Evolutionary conservation across 2,329 filamentous ascomycete genomes (phyloP).

Genomic region (Colletotrichum echinochloae): DNA sequence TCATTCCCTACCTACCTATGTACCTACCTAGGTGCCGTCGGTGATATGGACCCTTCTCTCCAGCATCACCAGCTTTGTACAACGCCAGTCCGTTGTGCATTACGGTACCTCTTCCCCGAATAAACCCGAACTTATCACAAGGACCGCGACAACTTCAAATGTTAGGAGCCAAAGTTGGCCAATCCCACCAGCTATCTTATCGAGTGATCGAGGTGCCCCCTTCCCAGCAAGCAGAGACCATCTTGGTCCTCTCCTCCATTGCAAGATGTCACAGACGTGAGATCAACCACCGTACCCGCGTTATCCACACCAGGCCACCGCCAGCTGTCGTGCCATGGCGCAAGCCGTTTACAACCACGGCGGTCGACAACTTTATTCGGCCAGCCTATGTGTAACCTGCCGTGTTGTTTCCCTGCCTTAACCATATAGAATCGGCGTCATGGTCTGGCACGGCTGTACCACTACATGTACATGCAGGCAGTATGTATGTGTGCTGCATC

Average conservation of each 20-base stretch:
- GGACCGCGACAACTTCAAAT: conserved; percentile 13
- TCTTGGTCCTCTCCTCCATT: neutral
- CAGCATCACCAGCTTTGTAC: neutral
- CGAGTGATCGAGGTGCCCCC: neutral
- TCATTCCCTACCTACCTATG: neutral
- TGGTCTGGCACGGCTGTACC: conserved; percentile 21
- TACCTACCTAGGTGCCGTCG: too few relatives aligned
- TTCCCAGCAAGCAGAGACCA: neutral
- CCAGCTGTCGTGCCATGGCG: neutral
- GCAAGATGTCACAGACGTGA: neutral
- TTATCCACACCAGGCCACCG: neutral
- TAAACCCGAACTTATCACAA: conserved; percentile 7
- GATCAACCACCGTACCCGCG: conserved; percentile 1
- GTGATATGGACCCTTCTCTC: neutral
- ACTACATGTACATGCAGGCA: conserved; percentile 33
- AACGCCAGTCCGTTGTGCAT: neutral
- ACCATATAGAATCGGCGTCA: conserved; percentile 8
- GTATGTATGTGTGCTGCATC: conserved; percentile 19
- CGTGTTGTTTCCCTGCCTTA: conserved; percentile 10
- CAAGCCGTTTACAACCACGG: conserved; percentile 1
- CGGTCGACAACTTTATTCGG: conserved; percentile 25
- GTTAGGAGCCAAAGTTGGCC: conserved; percentile 18
- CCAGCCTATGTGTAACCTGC: conserved; percentile 17
- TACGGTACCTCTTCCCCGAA: neutral
- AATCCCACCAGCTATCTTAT: conserved; percentile 1